Evolutionary conservation across 495 filamentous ascomycete species (phyloP), one percentile per base, ranked within the genome.

Genomic region (Choiromyces venosus): DNA sequence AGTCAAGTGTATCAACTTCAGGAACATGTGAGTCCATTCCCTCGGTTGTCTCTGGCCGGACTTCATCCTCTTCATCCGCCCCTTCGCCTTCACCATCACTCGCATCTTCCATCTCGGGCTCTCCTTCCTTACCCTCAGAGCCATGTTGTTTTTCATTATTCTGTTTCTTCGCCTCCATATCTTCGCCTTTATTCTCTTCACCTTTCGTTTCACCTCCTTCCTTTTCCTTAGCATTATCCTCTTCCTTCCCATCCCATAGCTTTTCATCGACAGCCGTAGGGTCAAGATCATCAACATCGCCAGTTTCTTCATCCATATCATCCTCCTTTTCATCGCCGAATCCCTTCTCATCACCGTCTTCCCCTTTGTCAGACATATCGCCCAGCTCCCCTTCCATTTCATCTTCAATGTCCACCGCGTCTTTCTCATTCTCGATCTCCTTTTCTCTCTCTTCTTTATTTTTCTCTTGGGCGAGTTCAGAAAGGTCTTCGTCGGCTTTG

Each of bases 331-430:
- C 85, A 7, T 86, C 84, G 4, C 86, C 85, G 19, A 84, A 85
- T 70, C 87, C 87, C 36, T 87, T 85, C 0, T 76, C 87, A 0
- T 87, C 86, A 35, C 87, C 85, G 38, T 88, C 85, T 6, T 87
- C 85, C 6, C 85, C 86, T 35, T 85, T 84, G 3, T 91, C 88
- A 36, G 85, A 84, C 29, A 85, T 85, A 70, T 94, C 92, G 1
- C 90, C 89, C 68, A 89, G 85, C 42, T 93, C 88, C 5, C 91
- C 93, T 82, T 96, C 91, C 78, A 97, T 83, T 29, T 97, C 93
- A 73, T 95, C 91, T 29, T 92, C 93, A 91, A 97, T 97, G 82
- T 97, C 91, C 18, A 97, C 90, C n/a, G 94, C 94, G 82, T 97
- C 90, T 72, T 91, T 86, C 75, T 92, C 89, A 42, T 85, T 85